Conservation (phyloP, 257 asterid genomes). For the Jacaranda mimosifolia region DNA sequence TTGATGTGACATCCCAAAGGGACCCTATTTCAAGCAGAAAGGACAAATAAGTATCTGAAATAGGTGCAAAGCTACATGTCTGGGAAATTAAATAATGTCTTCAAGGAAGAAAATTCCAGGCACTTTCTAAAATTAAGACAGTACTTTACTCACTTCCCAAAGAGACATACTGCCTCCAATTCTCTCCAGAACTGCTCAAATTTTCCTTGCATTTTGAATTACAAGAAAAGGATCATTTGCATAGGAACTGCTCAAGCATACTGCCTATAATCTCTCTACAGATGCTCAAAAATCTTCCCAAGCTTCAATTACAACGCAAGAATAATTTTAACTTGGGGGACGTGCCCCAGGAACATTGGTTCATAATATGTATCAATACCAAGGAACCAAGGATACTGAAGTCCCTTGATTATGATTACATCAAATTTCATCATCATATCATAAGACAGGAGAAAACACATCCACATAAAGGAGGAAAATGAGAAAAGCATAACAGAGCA, state of each 20-base stretch:
- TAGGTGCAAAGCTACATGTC: neutral
- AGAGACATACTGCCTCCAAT: neutral
- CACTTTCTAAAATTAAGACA: neutral
- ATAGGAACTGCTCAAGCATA: neutral
- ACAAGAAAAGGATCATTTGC: neutral
- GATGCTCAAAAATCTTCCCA: neutral
- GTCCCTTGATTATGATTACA: neutral
- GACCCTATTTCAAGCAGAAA: slow-evolving; percentile 51
- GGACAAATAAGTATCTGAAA: neutral
- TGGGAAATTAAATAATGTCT: neutral
- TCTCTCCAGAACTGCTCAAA: neutral
- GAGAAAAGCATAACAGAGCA: neutral
- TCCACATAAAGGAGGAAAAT: slow-evolving; percentile 4
- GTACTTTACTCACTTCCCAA: neutral
- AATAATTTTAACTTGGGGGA: neutral
- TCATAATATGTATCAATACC: neutral
- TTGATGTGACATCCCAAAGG: slow-evolving; percentile 63
- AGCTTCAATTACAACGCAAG: slow-evolving; percentile 7
- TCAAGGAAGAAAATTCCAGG: neutral
- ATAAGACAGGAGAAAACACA: neutral
- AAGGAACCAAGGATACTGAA: neutral
- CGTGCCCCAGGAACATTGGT: slow-evolving; percentile 1
- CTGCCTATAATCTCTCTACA: neutral
- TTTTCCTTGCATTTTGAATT: neutral
- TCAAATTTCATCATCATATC: slow-evolving; percentile 25